Base-by-base conservation (phyloP, 164 flowering plant genomes). In the Magnolia changhungtana region DNA sequence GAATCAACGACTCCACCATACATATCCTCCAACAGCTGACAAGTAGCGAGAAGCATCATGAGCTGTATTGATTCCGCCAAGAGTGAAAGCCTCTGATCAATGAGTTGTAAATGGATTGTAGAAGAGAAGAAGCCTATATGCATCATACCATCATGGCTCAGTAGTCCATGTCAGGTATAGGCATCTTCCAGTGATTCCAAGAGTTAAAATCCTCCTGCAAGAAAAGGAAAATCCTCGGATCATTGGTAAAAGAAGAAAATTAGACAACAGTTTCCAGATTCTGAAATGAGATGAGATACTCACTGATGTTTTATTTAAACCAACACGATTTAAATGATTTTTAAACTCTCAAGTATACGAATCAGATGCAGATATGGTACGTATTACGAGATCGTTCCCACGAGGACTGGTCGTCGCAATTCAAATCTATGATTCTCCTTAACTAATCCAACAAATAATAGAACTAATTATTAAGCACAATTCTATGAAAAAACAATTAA, bases 121-220 rank as follows among this genome's bases (percentile, higher is more conserved):
- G 45, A 37, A 37, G 7, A 37, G 45, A 23, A 55, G 61, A 11
- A 52, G n/a, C 11, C 37, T 63, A 24, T 20, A 24, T 1, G 13
- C 50, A 66, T 61, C 27, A 18, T 24, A 10, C 2, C 27, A 55
- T 14, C 11, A 69, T 27, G 7, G 24, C 69, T 59, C 67, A 77
- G 68, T 55, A 74, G 68, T 90, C 91, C 50, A 90, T 37, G 6
- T 86, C 89, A 23, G 89, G 90, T 79, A 93, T 63, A 31, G 99
- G 97, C 86, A 90, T 19, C 82, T 79, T 95, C 99, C 99, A 95
- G 75, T 78, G 93, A 79, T 95, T 95, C 98, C 98, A 95, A 0
- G 89, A 77, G 82, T 95, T 95, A 74, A 72, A 95, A 82, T 95
- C 98, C 81, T 95, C 98, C 96, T 94, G 95, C 82, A 37, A 37